Base-by-base conservation (phyloP, 179 eudicot species). In the Actinidia polygama region DNA sequence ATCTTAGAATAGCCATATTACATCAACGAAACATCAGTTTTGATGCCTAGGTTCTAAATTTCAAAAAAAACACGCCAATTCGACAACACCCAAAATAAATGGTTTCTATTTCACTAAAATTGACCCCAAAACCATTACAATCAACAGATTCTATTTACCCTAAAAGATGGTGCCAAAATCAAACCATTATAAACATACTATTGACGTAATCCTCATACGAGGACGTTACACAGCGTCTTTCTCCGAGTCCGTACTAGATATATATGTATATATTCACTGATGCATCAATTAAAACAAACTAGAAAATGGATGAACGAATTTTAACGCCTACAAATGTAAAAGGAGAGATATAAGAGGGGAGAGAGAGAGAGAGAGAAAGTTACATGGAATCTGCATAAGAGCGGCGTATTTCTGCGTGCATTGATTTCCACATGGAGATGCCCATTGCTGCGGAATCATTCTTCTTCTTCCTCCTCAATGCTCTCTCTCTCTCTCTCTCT, bases 391-490 rank as follows among this genome's bases (percentile, higher is more conserved):
- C 82, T 95, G 99, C 87, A 86, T 92, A 24, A 95, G 97, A 85
- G 99, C 92, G 10, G 98, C 93, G 91, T 77, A 96, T 85, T 94
- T 96, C 67, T 92, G 92, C 62, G 97, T 94, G 92, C 99, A 96
- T 81, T 94, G 91, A 82, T 77, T 94, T 47, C 93, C 93, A 76
- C 99, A 96, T 19, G 98, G 97, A 6, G 98, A 88, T 46, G 90
- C 78, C 99, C 99, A 96, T 84, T 94, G 91, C 74, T 93, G 91
- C 4, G 96, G 95, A 83, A 93, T 86, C 85, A 94, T 84, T 83
- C 51, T 84, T 57, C 74, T 79, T 47, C 73, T 26, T 54, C 73
- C 15, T 16, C 36, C 12, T 24, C 21, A 10, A 64, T 12, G 30
- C 21, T 47, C 50, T 40, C 62, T 49, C 53, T 50, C 49, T 44